Percentiles rank a stretch among this genome's conserved stretches.
These are phyloP conservation scores for Colletotrichum lindemuthianum DNA, from an alignment of 2,329 filamentous ascomycete species.

Conservation along the genomic window DNA sequence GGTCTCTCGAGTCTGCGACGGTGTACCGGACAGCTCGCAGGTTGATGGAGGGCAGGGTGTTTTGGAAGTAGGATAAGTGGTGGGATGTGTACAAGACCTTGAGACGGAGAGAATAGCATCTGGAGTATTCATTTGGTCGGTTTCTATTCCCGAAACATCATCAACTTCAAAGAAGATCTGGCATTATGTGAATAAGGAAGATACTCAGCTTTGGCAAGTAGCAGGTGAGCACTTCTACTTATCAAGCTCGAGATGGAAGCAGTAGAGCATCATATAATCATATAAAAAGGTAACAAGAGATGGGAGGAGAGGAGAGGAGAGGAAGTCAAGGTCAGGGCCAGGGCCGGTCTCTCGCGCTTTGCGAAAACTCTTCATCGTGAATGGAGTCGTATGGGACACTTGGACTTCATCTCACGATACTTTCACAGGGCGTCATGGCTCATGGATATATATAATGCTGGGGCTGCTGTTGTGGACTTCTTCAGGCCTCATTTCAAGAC, in stretches of 20 bases:
- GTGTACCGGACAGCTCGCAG: slow-evolving; percentile 59
- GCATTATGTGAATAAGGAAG: too few species aligned
- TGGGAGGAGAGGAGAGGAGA: background rate
- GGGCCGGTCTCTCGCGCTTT: slow-evolving; percentile 8
- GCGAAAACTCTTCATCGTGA: slow-evolving; percentile 4
- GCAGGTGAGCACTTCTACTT: too few species aligned
- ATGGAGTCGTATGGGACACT: background rate
- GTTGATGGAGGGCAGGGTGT: slow-evolving; percentile 56
- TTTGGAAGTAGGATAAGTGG: slow-evolving; percentile 36
- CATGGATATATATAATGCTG: background rate
- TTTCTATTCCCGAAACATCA: too few species aligned
- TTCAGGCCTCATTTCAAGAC: too few species aligned
- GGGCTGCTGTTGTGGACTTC: too few species aligned
- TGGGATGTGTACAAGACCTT: background rate
- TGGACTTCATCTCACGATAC: background rate
- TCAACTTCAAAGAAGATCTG: too few species aligned
- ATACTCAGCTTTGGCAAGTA: too few species aligned
- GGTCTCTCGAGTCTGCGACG: slow-evolving; percentile 48
- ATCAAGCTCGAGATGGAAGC: too few species aligned
- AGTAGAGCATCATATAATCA: too few species aligned
- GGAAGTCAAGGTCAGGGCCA: background rate
- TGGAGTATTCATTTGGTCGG: too few species aligned
- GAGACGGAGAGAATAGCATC: too few species aligned
- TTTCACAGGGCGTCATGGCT: background rate
- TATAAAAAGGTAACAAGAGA: too few species aligned